A percentile compares a stretch with the other conserved stretches of the same genome.
Conservation (phyloP, 768 basidiomycete genomes). For the Candolleomyces eurysporus region DNA sequence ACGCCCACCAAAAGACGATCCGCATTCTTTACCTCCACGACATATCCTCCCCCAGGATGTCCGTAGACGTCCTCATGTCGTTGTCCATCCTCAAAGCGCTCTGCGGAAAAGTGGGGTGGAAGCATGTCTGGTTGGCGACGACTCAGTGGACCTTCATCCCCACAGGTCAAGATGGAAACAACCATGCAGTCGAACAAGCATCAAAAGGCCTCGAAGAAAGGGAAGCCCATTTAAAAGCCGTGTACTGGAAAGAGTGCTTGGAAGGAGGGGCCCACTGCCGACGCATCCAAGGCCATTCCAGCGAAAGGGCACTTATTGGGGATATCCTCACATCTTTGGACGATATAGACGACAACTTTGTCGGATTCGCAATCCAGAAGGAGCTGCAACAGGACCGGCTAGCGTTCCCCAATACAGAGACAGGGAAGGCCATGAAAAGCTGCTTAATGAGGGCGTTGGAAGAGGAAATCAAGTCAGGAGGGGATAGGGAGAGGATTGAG, state of each 20-base stretch:
- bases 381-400: not conserved
- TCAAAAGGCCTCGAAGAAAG: not conserved
- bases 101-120: not conserved
- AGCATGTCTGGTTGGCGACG: not conserved
- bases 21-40: slow-evolving; percentile 10
- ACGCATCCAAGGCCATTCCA: not conserved
- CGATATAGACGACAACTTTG: too few relatives aligned
- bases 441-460: not conserved
- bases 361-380: not conserved
- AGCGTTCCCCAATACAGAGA: not conserved
- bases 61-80: slow-evolving; percentile 4
- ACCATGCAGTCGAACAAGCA: too few relatives aligned
- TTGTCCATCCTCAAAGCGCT: not conserved
- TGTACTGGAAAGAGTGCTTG: slow-evolving; percentile 1
- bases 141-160: slow-evolving; percentile 3
- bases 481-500: not conserved
- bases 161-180: not conserved
- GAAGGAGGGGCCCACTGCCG: slow-evolving; percentile 1
- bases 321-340: not conserved
- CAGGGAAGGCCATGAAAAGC: not conserved
- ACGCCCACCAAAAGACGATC: not conserved
- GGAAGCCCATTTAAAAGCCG: not conserved
- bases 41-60: slow-evolving; percentile 2
- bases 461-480: not conserved
- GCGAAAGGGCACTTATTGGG: not conserved